A percentile compares a stretch with the other conserved stretches of the same genome.
Conservation (phyloP, 2,329 filamentous ascomycete genomes). For the Botrytis sinoallii region DNA sequence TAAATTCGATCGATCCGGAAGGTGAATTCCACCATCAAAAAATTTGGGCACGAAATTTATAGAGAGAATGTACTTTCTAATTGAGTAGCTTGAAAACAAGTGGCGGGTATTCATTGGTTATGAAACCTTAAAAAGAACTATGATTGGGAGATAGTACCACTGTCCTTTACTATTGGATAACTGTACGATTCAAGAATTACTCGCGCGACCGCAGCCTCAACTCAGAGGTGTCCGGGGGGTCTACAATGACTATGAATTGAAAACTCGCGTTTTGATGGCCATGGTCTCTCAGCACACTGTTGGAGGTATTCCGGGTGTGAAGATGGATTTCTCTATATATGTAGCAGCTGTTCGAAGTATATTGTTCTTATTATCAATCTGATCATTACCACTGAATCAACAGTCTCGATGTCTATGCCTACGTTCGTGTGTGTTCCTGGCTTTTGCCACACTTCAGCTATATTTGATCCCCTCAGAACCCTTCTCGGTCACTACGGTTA, state of each 20-base stretch:
- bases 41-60: constrained; percentile 5
- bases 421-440: constrained; percentile 43
- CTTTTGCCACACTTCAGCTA: constrained; percentile 40
- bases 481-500: constrained; percentile 37
- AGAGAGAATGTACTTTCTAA: not conserved
- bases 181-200: constrained; percentile 8
- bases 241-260: constrained; percentile 9
- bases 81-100: constrained; percentile 10
- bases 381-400: not conserved
- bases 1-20: constrained; percentile 9
- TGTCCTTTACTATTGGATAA: constrained; percentile 13
- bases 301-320: constrained; percentile 9
- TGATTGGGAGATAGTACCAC: constrained; percentile 5
- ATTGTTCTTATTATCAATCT: not conserved
- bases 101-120: constrained; percentile 16
- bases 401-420: constrained; percentile 34
- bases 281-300: constrained; percentile 13
- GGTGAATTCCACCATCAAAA: not conserved
- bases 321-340: constrained; percentile 19
- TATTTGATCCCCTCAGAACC: constrained; percentile 40
- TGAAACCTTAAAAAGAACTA: not conserved
- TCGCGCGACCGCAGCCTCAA: constrained; percentile 10
- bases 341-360: constrained; percentile 12
- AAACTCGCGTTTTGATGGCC: constrained; percentile 2
- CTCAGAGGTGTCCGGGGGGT: constrained; percentile 1